Base-by-base conservation (phyloP, 1,284 basidiomycete species). In the Cutaneotrichosporon curvatum region DNA sequence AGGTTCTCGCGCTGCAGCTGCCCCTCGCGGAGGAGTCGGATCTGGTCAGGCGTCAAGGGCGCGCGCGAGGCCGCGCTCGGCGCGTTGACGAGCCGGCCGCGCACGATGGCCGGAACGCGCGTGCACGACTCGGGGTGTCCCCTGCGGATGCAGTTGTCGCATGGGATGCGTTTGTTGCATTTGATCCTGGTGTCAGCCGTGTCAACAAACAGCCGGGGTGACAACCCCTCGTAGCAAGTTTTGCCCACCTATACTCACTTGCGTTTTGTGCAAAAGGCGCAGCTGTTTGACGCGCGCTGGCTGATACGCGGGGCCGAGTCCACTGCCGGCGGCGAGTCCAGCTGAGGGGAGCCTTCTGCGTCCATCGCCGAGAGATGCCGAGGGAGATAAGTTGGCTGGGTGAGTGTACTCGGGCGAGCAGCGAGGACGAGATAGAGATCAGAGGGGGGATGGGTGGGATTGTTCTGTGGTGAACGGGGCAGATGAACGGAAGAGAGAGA, bases 1-100 rank as follows among this genome's bases (percentile, higher is more conserved):
- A 52, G 45, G 25, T 56, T 56, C 50, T 56, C 54, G 25, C 54
- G 50, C 45, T 56, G 54, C 38, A 56, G 43, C 45, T 56, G 54
- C 11, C 50, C 54, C 36, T 56, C 50, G 15, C 54, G 50, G 3
- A 56, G 34, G 8, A 51, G 50, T 2, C 50, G 42, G 25, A 56
- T 52, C 44, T 56, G 50, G 19, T 56, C 54, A n/a, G 50, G 47
- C 10, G 50, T 56, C 33, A 56, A 43, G 2, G 54, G 54, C 2
- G 54, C 47, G 2, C 54, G 50, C 8, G 39, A 28, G n/a, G 54
- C 43, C 15, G 53, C 45, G 41, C 42, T 48, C 2, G 54, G 54
- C 8, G 54, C 54, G 37, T 56, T 56, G 10, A 56, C 50, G 12
- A 56, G 48, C 7, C 50, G 44, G 6, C 54, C 54, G 8, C 54